Base-by-base conservation (phyloP, 2,329 filamentous ascomycete species). In the Sclerotinia spermophila region DNA sequence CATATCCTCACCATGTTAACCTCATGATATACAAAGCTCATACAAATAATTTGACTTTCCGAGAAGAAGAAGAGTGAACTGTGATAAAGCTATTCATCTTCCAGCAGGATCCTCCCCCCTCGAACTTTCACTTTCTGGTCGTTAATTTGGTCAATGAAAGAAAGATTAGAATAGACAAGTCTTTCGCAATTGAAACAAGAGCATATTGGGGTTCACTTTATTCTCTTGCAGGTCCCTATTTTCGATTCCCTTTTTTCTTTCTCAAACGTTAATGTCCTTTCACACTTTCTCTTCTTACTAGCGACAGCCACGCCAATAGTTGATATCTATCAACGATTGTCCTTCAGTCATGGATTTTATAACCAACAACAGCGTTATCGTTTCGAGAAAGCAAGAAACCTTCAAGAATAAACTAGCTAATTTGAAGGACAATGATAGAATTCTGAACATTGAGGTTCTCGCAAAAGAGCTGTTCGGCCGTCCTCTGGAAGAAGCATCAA, bases 371-470 rank as follows among this genome's bases (percentile, higher is more conserved):
- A 33, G 15, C 5, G 19, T 40, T 11, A 27, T 24, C 4, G 15
- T 24, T 15, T 35, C 11, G n/a, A 1, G 8, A 2, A 21, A 60
- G 24, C 45, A 40, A n/a, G 45, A 66, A 11, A 21, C 13, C 8
- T 30, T 66, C 5, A 53, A 40, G 45, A 40, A 30, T 7, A 66
- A 53, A 30, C 24, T 66, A 15, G 62, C 45, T 15, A 24, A 17
- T 2, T 27, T 66, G 62, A 66, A 42, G 48, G 17, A 48, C 13
- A 53, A 42, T 30, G 45, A 33, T 24, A 66, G n/a, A 13, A 27
- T 65, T 19, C 48, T 55, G 19, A 65, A 27, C 15, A 38, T 69
- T 13, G 48, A 69, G 10, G 45, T 45, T 35, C 59, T 69, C 17
- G 59, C 68, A n/a, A 11, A 33, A 17, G 60, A 51, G 2, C 44